Conservation (phyloP, 2,329 filamentous ascomycete species). For the Ophiostoma ulmi region DNA sequence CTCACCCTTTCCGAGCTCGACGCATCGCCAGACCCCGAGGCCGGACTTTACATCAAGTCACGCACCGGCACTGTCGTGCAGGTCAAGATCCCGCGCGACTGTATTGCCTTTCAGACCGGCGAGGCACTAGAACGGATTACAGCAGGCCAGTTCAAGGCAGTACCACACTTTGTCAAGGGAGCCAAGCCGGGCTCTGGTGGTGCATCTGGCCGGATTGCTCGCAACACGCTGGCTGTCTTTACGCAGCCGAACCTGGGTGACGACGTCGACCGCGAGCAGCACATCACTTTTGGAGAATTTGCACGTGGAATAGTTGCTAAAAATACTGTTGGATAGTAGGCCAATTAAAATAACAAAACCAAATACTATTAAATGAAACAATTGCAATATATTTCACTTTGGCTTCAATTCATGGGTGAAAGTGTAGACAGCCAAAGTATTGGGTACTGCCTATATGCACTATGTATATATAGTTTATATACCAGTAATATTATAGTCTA, state of each 20-base stretch:
- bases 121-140: constrained; percentile 90
- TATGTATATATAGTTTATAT: too few relatives aligned
- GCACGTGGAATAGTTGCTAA: constrained; percentile 57
- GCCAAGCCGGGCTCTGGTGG: constrained; percentile 45
- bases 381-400: neutral
- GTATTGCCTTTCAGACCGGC: constrained; percentile 93
- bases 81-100: constrained; percentile 84
- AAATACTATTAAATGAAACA: neutral
- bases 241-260: constrained; percentile 91
- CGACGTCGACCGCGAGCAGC: constrained; percentile 63
- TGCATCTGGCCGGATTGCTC: constrained; percentile 49
- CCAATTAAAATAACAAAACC: neutral
- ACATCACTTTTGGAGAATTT: constrained; percentile 70
- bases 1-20: constrained; percentile 64
- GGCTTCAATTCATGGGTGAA: neutral
- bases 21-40: constrained; percentile 71
- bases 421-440: neutral
- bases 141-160: constrained; percentile 82
- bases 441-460: too few relatives aligned
- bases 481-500: neutral
- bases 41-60: constrained; percentile 91
- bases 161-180: constrained; percentile 90
- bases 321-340: constrained; percentile 45
- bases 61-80: constrained; percentile 78
- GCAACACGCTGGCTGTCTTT: constrained; percentile 92